A percentile compares a stretch with the other conserved stretches of the same genome.
Evolutionary conservation across 2,329 filamentous ascomycete species (phyloP).

Genomic region (Penicillium sp.): DNA sequence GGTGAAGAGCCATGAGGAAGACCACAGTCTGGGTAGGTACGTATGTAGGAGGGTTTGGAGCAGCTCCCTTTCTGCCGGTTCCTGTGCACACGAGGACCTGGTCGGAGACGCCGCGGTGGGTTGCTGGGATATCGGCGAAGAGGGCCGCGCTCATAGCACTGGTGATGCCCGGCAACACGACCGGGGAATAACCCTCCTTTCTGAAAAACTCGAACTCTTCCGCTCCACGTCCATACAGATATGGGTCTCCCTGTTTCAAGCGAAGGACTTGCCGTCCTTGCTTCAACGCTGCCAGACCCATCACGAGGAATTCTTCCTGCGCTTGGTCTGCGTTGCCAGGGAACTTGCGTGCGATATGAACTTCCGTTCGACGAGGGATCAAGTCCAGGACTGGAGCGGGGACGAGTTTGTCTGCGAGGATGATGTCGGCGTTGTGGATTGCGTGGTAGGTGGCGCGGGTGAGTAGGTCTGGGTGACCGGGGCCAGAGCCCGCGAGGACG

Average conservation of each 20-base stretch:
- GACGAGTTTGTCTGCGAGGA: slow-evolving; percentile 56
- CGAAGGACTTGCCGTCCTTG: slow-evolving; percentile 78
- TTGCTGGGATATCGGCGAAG: slow-evolving; percentile 83
- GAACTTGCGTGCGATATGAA: slow-evolving; percentile 94
- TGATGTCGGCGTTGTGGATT: slow-evolving; percentile 48
- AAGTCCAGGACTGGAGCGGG: slow-evolving; percentile 80
- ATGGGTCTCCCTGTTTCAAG: slow-evolving; percentile 95
- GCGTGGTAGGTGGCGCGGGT: slow-evolving; percentile 61
- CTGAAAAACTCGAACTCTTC: slow-evolving; percentile 89
- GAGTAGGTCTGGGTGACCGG: slow-evolving; percentile 86
- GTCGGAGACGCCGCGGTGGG: slow-evolving; percentile 84
- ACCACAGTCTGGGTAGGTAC: slow-evolving; percentile 77
- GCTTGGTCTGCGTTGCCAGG: slow-evolving; percentile 93
- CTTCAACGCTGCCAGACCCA: slow-evolving; percentile 68
- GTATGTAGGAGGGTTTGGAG: slow-evolving; percentile 78
- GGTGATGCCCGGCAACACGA: slow-evolving; percentile 86
- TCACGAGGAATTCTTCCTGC: slow-evolving; percentile 80
- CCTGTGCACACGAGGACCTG: slow-evolving; percentile 96
- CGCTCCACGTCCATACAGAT: slow-evolving; percentile 90
- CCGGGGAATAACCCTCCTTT: slow-evolving; percentile 63
- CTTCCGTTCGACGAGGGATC: slow-evolving; percentile 81
- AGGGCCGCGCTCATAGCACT: slow-evolving; percentile 82
- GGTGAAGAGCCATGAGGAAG: slow-evolving; percentile 92
- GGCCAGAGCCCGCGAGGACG: slow-evolving; percentile 86
- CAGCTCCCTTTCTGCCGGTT: slow-evolving; percentile 83